Conservation (phyloP, 2,329 filamentous ascomycete species). For the Penicillium griseofulvum region DNA sequence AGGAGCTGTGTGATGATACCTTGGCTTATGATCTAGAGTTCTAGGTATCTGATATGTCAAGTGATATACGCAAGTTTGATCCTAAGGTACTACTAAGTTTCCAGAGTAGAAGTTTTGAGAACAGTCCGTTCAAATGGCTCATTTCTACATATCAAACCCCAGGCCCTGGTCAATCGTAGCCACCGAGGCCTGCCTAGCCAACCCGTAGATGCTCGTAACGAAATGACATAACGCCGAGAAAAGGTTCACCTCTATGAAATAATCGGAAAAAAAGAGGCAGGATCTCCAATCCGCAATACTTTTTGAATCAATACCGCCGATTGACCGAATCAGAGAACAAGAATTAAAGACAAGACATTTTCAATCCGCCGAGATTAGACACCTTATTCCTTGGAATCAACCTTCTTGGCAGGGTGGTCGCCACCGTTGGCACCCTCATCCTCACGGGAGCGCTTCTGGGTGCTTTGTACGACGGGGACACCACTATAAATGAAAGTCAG, state of each 20-base stretch:
- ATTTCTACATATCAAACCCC: conserved; percentile 10
- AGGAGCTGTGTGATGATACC: conserved; percentile 43
- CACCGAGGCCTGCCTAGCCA: neutral
- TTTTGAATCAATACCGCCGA: conserved; percentile 19
- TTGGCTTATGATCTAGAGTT: conserved; percentile 46
- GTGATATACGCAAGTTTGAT: neutral
- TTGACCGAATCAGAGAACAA: conserved; percentile 15
- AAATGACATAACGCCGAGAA: conserved; percentile 21
- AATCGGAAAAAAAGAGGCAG: conserved; percentile 8
- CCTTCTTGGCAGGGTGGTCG: conserved; percentile 48
- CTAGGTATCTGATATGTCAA: conserved; percentile 8
- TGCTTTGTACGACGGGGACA: conserved; percentile 45
- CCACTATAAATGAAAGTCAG: conserved; percentile 33
- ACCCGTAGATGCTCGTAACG: conserved; percentile 10
- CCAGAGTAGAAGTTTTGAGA: neutral
- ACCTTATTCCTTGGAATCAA: conserved; percentile 45
- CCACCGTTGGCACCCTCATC: conserved; percentile 37
- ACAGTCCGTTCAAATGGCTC: conserved; percentile 2
- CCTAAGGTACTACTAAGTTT: neutral
- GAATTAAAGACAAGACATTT: conserved; percentile 12
- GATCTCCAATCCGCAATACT: conserved; percentile 25
- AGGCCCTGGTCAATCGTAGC: conserved; percentile 1
- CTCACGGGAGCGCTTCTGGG: conserved; percentile 49
- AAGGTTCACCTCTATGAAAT: conserved; percentile 19
- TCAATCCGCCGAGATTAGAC: neutral